Evolutionary conservation across 2,329 filamentous ascomycete genomes (phyloP).

Genomic region (Aspergillus uvarum): DNA sequence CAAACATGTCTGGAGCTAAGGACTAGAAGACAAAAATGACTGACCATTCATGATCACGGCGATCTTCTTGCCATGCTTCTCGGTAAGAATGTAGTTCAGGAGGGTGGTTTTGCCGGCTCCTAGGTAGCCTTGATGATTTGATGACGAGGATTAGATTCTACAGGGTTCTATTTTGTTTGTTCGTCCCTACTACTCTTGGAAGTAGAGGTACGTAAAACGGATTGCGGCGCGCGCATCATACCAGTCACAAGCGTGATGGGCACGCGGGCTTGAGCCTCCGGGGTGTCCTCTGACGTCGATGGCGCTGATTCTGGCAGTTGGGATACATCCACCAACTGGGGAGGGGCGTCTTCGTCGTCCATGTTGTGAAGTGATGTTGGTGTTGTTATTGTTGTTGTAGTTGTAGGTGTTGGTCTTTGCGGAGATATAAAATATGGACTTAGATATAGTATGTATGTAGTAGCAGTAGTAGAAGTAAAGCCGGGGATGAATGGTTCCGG

Average conservation of each 20-base stretch:
- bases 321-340: constrained; percentile 45
- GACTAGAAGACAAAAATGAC: constrained; percentile 33
- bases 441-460: background rate
- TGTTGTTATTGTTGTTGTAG: constrained; percentile 5
- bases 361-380: constrained; percentile 12
- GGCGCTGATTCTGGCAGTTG: constrained; percentile 29
- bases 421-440: background rate
- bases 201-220: background rate
- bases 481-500: constrained; percentile 9
- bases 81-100: constrained; percentile 92
- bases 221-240: constrained; percentile 24
- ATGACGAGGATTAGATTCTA: background rate
- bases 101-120: constrained; percentile 94
- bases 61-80: constrained; percentile 95
- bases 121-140: constrained; percentile 67
- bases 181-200: background rate
- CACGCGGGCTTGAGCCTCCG: constrained; percentile 40
- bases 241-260: constrained; percentile 54
- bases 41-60: constrained; percentile 92
- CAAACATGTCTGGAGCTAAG: background rate
- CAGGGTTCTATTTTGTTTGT: background rate
- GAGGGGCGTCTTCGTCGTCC: constrained; percentile 47
- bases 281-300: constrained; percentile 24
- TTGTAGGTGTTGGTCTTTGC: background rate
- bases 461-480: background rate